Evolutionary conservation across 495 filamentous ascomycete genomes (phyloP), one percentile per base, ranked within the genome.

Genomic region (Aspergillus nidulans): DNA sequence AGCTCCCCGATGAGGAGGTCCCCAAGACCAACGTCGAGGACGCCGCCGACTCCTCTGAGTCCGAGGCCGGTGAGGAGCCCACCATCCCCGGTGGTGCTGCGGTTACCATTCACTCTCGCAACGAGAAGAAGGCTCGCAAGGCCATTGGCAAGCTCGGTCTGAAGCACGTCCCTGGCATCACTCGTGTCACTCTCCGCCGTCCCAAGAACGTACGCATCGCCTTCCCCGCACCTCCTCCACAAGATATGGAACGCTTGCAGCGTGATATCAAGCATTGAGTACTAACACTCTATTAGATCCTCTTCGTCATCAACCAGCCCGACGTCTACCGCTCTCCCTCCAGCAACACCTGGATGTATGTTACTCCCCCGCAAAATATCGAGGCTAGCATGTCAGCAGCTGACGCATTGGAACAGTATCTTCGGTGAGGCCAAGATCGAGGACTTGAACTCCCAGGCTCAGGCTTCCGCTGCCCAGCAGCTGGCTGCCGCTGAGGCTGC

Each of bases 391-490:
- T 16, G 57, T 43, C 47, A 55, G 10, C 36, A 25, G 49, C 66
- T 70, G 52, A 70, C 61, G 26, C 24, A 51, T 57, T 30, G 28
- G 19, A 20, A 46, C 52, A 98, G 94, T 77, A 95, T 99, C 78
- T 99, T 99, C 75, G 94, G 94, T 72, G 94, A 99, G 81, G 95
- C 95, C 70, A 99, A 99, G 88, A 99, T 95, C 67, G 95, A 99
- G 81, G 95, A 99, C 77, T 80, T 97, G 64, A 97, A 96, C 85
- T 91, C 92, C 67, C 89, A 91, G 69, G 92, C 94, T 64, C 92
- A 96, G 80, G 89, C 91, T 67, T 87, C 86, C 64, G 92, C 91
- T 61, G 92, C 91, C 59, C 89, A 95, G 75, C 88, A 92, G 77
- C 85, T 96, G 52, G 87, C 91, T 62, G 82, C 80, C 71, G 84